Conservation (phyloP, 148 eudicot species). For the Gaultheria prostrata region DNA sequence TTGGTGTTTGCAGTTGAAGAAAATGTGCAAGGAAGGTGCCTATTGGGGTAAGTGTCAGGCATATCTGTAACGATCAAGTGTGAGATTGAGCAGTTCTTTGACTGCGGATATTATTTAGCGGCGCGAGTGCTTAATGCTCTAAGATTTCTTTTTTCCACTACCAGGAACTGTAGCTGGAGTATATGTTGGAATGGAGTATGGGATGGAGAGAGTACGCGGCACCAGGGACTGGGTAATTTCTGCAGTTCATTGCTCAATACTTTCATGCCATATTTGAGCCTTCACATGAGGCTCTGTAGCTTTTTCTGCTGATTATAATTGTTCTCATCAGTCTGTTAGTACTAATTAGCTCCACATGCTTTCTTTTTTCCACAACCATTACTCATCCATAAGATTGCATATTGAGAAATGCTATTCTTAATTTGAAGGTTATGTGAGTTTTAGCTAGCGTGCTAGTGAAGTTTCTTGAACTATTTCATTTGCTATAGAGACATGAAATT, state of each 20-base stretch:
- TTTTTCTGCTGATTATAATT: not conserved
- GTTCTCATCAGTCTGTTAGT: not conserved
- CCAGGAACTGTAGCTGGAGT: conserved; percentile 84
- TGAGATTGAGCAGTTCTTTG: not conserved
- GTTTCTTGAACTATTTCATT: not conserved
- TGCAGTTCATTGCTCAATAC: not conserved
- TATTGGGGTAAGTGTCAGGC: conserved; percentile 72
- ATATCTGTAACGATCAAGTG: not conserved
- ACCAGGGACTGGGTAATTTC: conserved; percentile 72
- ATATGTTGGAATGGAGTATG: conserved; percentile 88
- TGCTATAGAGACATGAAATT: not conserved
- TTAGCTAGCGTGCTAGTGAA: not conserved
- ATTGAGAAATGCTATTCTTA: not conserved
- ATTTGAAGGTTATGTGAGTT: not conserved
- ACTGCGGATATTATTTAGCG: not conserved
- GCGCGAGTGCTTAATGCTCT: not conserved
- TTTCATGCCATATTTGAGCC: not conserved
- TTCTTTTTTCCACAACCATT: not conserved
- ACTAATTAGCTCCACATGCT: not conserved
- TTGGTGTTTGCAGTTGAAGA: conserved; percentile 58
- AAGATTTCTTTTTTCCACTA: not conserved
- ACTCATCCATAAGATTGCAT: not conserved
- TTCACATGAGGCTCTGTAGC: not conserved
- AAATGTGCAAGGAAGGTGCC: conserved; percentile 93
- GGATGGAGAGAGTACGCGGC: conserved; percentile 64